Evolutionary conservation across 768 basidiomycete species (phyloP), one percentile per base, ranked within the genome.

Genomic region (Suillus subalutaceus): DNA sequence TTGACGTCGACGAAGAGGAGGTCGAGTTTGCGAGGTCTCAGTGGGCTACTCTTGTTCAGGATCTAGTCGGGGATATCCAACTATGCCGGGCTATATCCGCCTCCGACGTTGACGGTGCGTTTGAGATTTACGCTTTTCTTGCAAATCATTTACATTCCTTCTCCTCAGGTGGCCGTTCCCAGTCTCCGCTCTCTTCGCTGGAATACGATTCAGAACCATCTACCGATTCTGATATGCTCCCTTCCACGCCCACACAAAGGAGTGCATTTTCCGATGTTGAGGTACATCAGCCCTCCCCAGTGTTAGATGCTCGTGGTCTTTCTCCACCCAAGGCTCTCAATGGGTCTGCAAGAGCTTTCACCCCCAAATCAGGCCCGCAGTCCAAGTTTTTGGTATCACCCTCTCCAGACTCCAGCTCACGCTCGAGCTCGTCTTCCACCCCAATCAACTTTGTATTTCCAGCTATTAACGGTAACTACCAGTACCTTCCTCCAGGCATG

Each of bases 371-470:
- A 40, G 74, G 75, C 55, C 73, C 71, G 32, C 67, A 74, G 13
- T 52, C 73, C 58, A 67, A 69, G 67, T 67, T 69, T 64, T 60
- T 67, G 63, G 65, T 71, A 63, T 58, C 65, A 23, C 65, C 35
- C 66, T 70, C 40, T 64, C 70, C 15, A 68, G 67, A 32, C 71
- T 60, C 52, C 32, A 55, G 40, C 43, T 57, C 40, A 63, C 55
- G 6, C 63, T 41, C 18, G 16, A 9, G 40, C 18, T 60, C 59
- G 18, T 67, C 67, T 62, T 68, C 67, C 15, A 37, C 58, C 18
- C 50, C 58, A 18, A 26, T 55, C 60, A 75, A 81, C 63, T 84
- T 86, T 71, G 78, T 83, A 58, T 83, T 88, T 75, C 83, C 87
- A 4, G 82, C 84, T 0, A 77, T 84, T 57, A 79, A 80, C 59